A percentile compares a stretch with the other conserved stretches of the same genome.
phyloP scores from a whole-genome alignment of 768 basidiomycete species.

The Mycena chlorophos region DNA sequence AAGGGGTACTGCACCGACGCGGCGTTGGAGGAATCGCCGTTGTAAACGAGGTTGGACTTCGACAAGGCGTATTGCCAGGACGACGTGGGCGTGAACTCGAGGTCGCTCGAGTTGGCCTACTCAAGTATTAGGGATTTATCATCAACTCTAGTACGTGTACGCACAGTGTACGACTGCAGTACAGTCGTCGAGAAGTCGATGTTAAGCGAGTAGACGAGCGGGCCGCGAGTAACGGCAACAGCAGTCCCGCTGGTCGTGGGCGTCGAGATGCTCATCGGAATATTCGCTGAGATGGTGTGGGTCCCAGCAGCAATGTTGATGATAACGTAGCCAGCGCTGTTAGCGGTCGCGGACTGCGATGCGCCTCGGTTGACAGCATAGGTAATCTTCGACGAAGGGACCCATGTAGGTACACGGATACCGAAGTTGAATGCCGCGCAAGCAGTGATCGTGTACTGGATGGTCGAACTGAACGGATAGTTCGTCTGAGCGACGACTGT shows the following conservation, averaged over 20 bases:
- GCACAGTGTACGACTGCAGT: conserved; percentile 5
- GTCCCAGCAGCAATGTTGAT: conserved; percentile 10
- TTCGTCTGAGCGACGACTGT: conserved; percentile 16
- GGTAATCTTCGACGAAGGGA: conserved; percentile 7
- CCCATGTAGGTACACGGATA: conserved; percentile 16
- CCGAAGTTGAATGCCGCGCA: conserved; percentile 13
- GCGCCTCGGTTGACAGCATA: conserved; percentile 13
- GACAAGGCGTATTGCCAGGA: conserved; percentile 18
- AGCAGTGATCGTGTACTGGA: conserved; percentile 11
- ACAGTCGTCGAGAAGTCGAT: conserved; percentile 5
- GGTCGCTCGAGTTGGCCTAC: conserved; percentile 14
- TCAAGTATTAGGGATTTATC: background rate
- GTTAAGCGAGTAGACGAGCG: conserved; percentile 14
- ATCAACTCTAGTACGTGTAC: background rate
- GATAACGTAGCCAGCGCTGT: conserved; percentile 15
- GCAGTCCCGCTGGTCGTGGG: conserved; percentile 5
- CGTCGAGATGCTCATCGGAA: conserved; percentile 16
- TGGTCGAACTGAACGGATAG: conserved; percentile 16
- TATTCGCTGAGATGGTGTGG: conserved; percentile 10
- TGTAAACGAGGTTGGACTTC: conserved; percentile 10
- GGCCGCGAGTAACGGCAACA: conserved; percentile 14
- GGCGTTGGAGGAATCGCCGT: conserved; percentile 9
- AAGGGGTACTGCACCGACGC: conserved; percentile 7
- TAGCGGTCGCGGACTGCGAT: conserved; percentile 8
- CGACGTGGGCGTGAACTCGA: conserved; percentile 12